Percentiles rank a stretch among this genome's conserved stretches.
These are phyloP conservation scores for Pedinophyceae sp. DNA, from an alignment of 139 green algal species.

Conservation along the genomic window DNA sequence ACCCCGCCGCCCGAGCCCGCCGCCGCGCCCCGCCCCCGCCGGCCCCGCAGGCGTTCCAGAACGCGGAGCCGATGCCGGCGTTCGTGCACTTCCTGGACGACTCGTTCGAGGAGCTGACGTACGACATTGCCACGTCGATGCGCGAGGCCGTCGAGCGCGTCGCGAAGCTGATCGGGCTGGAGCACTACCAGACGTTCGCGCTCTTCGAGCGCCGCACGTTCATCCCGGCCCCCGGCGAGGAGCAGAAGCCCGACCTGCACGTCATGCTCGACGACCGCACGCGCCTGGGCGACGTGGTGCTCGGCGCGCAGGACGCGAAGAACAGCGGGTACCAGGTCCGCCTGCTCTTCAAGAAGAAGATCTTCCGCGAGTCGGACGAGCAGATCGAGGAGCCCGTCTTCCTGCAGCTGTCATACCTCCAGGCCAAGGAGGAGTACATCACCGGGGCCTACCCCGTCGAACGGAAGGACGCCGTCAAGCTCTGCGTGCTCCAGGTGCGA, in stretches of 20 bases:
- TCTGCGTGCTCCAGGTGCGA: constrained; percentile 71
- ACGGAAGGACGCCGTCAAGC: constrained; percentile 80
- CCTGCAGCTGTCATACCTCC: constrained; percentile 84
- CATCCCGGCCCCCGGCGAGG: background rate
- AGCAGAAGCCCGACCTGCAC: constrained; percentile 54
- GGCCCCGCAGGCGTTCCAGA: background rate
- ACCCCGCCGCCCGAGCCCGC: too few species aligned
- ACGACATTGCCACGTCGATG: constrained; percentile 74
- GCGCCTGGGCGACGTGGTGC: constrained; percentile 50
- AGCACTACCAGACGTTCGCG: constrained; percentile 88
- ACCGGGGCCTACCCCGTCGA: constrained; percentile 91
- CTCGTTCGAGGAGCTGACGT: constrained; percentile 87
- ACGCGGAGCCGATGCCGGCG: constrained; percentile 31
- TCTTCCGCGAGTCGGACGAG: constrained; percentile 92
- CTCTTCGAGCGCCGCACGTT: constrained; percentile 59
- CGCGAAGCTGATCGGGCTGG: constrained; percentile 70
- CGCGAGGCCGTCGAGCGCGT: constrained; percentile 75
- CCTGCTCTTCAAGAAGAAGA: constrained; percentile 95
- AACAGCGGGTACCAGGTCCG: constrained; percentile 21
- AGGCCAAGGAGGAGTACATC: constrained; percentile 81
- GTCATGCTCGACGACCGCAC: constrained; percentile 80
- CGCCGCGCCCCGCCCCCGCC: too few species aligned
- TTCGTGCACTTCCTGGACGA: constrained; percentile 93
- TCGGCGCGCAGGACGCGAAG: constrained; percentile 16
- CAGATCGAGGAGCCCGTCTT: constrained; percentile 86